Conservation (phyloP, 208 protist species). For the Porcisia hertigi region DNA sequence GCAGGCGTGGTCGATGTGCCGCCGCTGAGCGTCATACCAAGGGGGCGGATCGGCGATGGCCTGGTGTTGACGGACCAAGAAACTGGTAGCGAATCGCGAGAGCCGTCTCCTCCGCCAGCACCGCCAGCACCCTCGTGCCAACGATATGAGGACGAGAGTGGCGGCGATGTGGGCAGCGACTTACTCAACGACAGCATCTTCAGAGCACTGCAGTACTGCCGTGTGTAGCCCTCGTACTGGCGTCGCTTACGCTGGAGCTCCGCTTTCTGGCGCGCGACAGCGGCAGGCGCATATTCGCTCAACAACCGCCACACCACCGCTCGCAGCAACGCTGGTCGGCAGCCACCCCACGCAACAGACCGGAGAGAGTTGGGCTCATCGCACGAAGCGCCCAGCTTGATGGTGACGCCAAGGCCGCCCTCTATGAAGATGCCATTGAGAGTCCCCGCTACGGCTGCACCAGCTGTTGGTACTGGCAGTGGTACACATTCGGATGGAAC, state of each 20-base stretch:
- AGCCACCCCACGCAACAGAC: slow-evolving; percentile 51
- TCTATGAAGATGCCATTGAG: slow-evolving; percentile 21
- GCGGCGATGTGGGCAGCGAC: not conserved
- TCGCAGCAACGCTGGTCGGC: slow-evolving; percentile 42
- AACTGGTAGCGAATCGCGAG: not conserved
- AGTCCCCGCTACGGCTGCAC: no score
- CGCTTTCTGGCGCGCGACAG: slow-evolving; percentile 38
- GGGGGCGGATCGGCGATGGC: not conserved
- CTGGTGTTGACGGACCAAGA: not conserved
- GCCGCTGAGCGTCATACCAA: slow-evolving; percentile 1
- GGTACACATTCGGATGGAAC: not conserved
- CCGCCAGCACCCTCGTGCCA: not conserved
- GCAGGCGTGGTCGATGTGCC: not conserved
- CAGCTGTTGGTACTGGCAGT: slow-evolving; percentile 5
- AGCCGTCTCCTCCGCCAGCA: not conserved
- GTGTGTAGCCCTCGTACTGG: slow-evolving; percentile 55
- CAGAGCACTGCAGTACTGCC: slow-evolving; percentile 50
- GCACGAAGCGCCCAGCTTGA: slow-evolving; percentile 37
- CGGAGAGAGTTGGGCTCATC: slow-evolving; percentile 61
- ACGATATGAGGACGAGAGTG: not conserved
- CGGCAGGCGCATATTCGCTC: slow-evolving; percentile 39
- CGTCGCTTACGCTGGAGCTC: slow-evolving; percentile 68
- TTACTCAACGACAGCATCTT: slow-evolving; percentile 19
- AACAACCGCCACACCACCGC: slow-evolving; percentile 71
- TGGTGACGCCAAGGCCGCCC: slow-evolving; percentile 22